Conservation (phyloP, 495 filamentous ascomycete species). For the Parachaetomium inaequale region DNA sequence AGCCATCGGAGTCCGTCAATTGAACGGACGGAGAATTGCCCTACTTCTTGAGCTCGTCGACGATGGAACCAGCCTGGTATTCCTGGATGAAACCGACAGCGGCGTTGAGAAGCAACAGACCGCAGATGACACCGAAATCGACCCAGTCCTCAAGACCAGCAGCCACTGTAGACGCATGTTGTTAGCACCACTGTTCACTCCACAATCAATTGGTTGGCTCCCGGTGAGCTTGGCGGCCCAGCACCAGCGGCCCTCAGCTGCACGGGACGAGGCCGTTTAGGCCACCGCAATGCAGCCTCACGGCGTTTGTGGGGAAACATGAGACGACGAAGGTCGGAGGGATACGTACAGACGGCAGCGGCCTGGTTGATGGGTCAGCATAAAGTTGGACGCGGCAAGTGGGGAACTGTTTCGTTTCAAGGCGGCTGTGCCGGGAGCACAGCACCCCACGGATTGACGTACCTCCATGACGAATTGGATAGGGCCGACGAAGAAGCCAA, state of each 20-base stretch:
- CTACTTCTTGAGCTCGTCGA: slow-evolving; percentile 80
- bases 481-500: slow-evolving; percentile 80
- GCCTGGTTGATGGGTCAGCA: slow-evolving; percentile 31
- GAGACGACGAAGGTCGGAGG: background rate
- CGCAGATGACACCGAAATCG: slow-evolving; percentile 77
- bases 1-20: background rate
- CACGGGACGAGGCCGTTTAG: background rate
- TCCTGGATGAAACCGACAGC: slow-evolving; percentile 84
- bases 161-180: slow-evolving; percentile 40
- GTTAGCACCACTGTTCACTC: slow-evolving; percentile 2
- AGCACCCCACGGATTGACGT: slow-evolving; percentile 31
- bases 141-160: slow-evolving; percentile 78
- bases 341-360: slow-evolving; percentile 36
- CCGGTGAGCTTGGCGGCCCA: slow-evolving; percentile 5
- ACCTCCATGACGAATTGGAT: slow-evolving; percentile 96
- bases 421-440: slow-evolving; percentile 16
- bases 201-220: background rate
- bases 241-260: background rate
- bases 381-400: slow-evolving; percentile 19
- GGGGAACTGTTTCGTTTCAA: slow-evolving; percentile 33
- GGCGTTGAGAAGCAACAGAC: slow-evolving; percentile 73
- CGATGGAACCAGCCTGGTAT: slow-evolving; percentile 84
- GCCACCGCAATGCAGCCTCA: slow-evolving; percentile 4
- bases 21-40: background rate
- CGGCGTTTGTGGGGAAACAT: background rate